Percentiles rank a stretch among this genome's conserved stretches.
Conservation (phyloP, 805 yeast species). For the Kurtzmaniella fragi region DNA sequence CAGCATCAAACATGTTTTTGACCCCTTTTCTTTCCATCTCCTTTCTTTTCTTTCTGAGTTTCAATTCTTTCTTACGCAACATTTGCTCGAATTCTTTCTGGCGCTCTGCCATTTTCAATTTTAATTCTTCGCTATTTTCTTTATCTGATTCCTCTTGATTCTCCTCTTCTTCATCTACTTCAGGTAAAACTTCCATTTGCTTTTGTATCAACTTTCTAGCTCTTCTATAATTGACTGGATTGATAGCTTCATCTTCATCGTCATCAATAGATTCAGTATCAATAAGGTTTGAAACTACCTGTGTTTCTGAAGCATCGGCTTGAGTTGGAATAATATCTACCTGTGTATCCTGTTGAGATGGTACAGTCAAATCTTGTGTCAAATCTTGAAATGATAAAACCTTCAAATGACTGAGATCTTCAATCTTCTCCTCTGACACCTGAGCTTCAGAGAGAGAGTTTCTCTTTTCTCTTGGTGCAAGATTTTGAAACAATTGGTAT, state of each 20-base stretch:
- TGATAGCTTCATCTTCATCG: slow-evolving; percentile 22
- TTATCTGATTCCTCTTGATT: slow-evolving; percentile 13
- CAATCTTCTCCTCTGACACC: slow-evolving; percentile 3
- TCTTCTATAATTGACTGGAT: slow-evolving; percentile 16
- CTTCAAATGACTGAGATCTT: slow-evolving; percentile 6
- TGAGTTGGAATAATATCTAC: slow-evolving; percentile 13
- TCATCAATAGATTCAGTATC: background rate
- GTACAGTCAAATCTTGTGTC: background rate
- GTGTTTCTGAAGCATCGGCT: slow-evolving; percentile 6
- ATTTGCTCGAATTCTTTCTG: slow-evolving; percentile 36
- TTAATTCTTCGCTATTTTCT: slow-evolving; percentile 20
- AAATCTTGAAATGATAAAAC: slow-evolving; percentile 20
- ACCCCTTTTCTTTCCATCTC: slow-evolving; percentile 59
- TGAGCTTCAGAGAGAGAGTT: slow-evolving; percentile 4
- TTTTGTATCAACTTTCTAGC: slow-evolving; percentile 19
- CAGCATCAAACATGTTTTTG: slow-evolving; percentile 63
- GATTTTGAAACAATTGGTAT: slow-evolving; percentile 22
- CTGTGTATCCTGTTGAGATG: slow-evolving; percentile 10
- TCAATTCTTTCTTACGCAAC: slow-evolving; percentile 30
- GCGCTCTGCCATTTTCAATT: slow-evolving; percentile 17
- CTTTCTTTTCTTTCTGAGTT: slow-evolving; percentile 29
- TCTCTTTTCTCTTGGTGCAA: slow-evolving; percentile 16
- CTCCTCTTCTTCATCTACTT: slow-evolving; percentile 1
- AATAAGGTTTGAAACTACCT: background rate
- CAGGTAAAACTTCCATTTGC: slow-evolving; percentile 6